Percentiles rank a stretch among this genome's conserved stretches.
These are phyloP conservation scores for Penicillium hesseltinei DNA, from an alignment of 2,329 filamentous ascomycete genomes.

Conservation along the genomic window DNA sequence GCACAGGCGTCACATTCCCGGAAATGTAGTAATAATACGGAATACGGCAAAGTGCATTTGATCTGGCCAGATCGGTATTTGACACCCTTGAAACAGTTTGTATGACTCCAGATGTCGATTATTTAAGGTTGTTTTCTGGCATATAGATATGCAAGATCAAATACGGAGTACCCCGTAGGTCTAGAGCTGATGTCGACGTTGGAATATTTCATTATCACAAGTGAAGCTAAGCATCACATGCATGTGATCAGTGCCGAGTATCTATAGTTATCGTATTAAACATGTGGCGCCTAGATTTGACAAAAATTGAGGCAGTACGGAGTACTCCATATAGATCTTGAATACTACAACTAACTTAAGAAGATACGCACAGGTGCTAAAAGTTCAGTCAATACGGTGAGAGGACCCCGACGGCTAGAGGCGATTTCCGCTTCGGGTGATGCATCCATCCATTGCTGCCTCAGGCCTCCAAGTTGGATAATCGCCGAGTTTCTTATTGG, in stretches of 20 bases:
- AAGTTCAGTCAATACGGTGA: neutral
- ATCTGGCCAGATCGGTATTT: neutral
- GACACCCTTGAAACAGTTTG: neutral
- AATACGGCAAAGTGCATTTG: neutral
- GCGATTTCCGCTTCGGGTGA: neutral
- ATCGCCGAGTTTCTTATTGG: slow-evolving; percentile 32
- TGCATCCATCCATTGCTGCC: neutral
- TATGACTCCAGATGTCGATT: neutral
- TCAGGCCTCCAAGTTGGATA: slow-evolving; percentile 20
- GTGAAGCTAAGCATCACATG: slow-evolving; percentile 2
- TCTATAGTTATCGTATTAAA: neutral
- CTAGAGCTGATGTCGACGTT: slow-evolving; percentile 7
- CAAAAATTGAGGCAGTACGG: neutral
- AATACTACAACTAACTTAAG: neutral
- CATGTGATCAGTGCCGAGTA: slow-evolving; percentile 2
- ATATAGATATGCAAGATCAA: slow-evolving; percentile 1
- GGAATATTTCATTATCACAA: neutral
- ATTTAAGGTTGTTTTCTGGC: slow-evolving; percentile 9
- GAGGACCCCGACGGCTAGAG: neutral
- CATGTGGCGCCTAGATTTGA: neutral
- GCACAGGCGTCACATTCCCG: slow-evolving; percentile 17
- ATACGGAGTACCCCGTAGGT: too few relatives aligned
- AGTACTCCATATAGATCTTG: neutral
- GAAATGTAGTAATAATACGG: slow-evolving; percentile 6
- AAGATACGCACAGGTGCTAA: neutral